Conservation (phyloP, 768 basidiomycete genomes). For the Solioccasus polychromus region DNA sequence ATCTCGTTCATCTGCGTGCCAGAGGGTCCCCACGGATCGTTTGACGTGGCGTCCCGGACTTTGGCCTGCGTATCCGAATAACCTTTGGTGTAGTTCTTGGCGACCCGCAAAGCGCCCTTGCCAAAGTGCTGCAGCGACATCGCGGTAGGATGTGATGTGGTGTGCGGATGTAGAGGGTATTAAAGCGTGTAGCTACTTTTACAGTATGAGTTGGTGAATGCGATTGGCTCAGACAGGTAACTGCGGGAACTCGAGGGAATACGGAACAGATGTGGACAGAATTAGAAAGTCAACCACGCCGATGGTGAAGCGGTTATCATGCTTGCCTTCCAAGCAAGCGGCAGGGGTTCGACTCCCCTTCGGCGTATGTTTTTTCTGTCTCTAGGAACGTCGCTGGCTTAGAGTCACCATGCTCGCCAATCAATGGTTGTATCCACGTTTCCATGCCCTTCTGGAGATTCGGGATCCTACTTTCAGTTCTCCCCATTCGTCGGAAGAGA, state of each 20-base stretch:
- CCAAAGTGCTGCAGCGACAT: constrained; percentile 76
- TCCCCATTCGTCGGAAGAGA: too few relatives aligned
- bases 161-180: constrained; percentile 9
- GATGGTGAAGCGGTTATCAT: constrained; percentile 93
- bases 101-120: constrained; percentile 80
- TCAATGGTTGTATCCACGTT: too few relatives aligned
- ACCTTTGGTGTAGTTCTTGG: constrained; percentile 94
- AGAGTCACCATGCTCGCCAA: too few relatives aligned
- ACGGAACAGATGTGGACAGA: constrained; percentile 1
- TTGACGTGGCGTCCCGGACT: constrained; percentile 93
- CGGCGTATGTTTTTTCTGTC: constrained; percentile 31
- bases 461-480: too few relatives aligned
- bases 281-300: constrained; percentile 32
- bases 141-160: constrained; percentile 1
- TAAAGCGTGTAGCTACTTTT: constrained; percentile 7
- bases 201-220: too few relatives aligned
- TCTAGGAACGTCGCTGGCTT: too few relatives aligned
- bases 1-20: constrained; percentile 99
- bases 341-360: constrained; percentile 80
- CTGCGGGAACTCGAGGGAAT: constrained; percentile 13
- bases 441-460: too few relatives aligned
- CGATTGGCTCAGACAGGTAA: too few relatives aligned
- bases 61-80: constrained; percentile 96
- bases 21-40: constrained; percentile 97
- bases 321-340: constrained; percentile 84